A percentile compares a stretch with the other conserved stretches of the same genome.
Conservation (phyloP, 495 filamentous ascomycete genomes). For the Stereocaulon alpinum region DNA sequence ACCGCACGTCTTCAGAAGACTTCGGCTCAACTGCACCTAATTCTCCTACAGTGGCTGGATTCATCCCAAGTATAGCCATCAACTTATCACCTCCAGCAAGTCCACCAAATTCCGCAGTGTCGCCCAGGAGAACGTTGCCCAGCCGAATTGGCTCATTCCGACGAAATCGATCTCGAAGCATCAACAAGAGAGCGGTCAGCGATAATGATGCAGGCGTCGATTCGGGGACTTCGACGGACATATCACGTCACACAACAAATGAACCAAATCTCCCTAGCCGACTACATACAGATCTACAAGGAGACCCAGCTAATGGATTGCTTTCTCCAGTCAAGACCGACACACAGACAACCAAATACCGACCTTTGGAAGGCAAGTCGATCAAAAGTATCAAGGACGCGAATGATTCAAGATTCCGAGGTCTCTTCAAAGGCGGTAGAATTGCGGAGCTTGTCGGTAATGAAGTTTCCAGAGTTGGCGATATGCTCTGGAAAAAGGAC, state of each 20-base stretch:
- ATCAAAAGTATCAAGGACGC: slow-evolving; percentile 17
- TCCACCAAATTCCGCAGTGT: slow-evolving; percentile 42
- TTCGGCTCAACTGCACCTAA: slow-evolving; percentile 39
- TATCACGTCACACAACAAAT: slow-evolving; percentile 4
- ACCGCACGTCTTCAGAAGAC: slow-evolving; percentile 37
- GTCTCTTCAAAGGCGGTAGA: slow-evolving; percentile 45
- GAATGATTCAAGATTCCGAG: slow-evolving; percentile 31
- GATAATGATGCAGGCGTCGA: slow-evolving; percentile 17
- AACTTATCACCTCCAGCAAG: slow-evolving; percentile 45
- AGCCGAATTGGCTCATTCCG: slow-evolving; percentile 34
- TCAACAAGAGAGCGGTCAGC: slow-evolving; percentile 16
- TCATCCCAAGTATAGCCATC: slow-evolving; percentile 48
- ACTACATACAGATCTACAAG: slow-evolving; percentile 5
- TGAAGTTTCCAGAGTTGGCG: slow-evolving; percentile 48
- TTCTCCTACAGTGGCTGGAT: slow-evolving; percentile 35
- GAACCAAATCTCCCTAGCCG: slow-evolving; percentile 1
- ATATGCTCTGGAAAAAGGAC: slow-evolving; percentile 45
- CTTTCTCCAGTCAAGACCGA: slow-evolving; percentile 19
- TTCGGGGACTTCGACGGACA: slow-evolving; percentile 1
- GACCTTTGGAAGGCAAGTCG: slow-evolving; percentile 12
- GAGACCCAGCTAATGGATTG: slow-evolving; percentile 8
- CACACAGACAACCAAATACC: slow-evolving; percentile 2
- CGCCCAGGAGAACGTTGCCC: slow-evolving; percentile 39
- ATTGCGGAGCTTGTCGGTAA: slow-evolving; percentile 45
- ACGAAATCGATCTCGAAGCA: slow-evolving; percentile 37